Evolutionary conservation across 2,329 filamentous ascomycete species (phyloP), one percentile per base, ranked within the genome.

Genomic region (Arachnomyces sp.): DNA sequence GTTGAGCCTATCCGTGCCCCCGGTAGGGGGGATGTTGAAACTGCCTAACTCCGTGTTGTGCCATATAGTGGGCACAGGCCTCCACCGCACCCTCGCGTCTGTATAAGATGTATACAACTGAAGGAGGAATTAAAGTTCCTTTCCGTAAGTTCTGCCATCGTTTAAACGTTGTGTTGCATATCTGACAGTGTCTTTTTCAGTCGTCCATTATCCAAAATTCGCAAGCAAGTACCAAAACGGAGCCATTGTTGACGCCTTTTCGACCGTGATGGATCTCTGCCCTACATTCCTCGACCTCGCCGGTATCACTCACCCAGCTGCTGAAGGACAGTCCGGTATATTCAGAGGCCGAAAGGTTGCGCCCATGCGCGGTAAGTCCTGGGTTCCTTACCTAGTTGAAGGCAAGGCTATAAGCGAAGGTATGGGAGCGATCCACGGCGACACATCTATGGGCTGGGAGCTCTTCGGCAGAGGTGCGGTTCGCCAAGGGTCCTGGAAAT

Each of bases 31-130:
- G n/a, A n/a, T n/a, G n/a, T n/a, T n/a, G n/a, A 5, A 25, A 25
- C 5, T 9, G 5, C 21, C 5, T 9, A 5, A 5, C 21, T 25
- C 9, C 5, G 21, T 25, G 5, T n/a, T n/a, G 9, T 25, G 21
- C 9, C 21, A 25, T 25, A 5, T 62, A 64, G 4, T 72, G 68
- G 68, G 69, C 68, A 2, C 64, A 68, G 49, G 69, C 69, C 4
- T 62, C 68, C 2, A 72, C 68, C 0, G 69, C 69, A 1, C 49
- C 59, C 25, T 49, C 55, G 38, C 43, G 56, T 36, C 33, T 52
- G 36, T 46, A 56, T 53, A 60, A 66, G 47, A 44, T 53, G 25
- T 55, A 55, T 38, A 49, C 55, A 9, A 51, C 60, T 21, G 53
- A 63, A 49, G 58, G 57, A 36, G 51, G 62, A 12, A 57, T 66